These are phyloP conservation scores for Chloranthus sessilifolius DNA, from an alignment of 164 flowering plant species.

Conservation along the genomic window DNA sequence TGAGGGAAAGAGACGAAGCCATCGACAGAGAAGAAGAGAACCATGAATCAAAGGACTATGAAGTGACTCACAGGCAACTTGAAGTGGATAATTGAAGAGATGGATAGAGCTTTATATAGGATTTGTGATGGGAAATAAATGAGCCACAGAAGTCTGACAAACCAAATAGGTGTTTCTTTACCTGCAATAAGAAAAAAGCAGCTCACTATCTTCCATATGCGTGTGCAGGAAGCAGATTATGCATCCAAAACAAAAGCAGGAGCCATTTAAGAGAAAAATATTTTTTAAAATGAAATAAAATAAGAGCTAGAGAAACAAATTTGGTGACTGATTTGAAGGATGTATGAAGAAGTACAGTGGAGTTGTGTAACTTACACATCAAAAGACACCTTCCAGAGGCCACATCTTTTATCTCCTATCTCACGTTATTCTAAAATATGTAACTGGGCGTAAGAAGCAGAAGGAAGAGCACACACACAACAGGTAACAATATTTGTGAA, in stretches of 20 bases:
- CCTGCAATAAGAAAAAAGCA: neutral
- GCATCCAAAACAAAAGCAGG: too few relatives aligned
- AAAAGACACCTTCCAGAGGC: neutral
- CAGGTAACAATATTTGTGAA: too few relatives aligned
- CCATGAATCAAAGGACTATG: neutral
- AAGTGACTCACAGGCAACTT: neutral
- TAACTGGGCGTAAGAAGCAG: too few relatives aligned
- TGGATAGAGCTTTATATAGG: too few relatives aligned
- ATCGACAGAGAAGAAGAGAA: neutral
- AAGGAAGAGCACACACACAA: neutral
- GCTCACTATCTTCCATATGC: neutral
- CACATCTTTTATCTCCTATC: conserved; percentile 2
- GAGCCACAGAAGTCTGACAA: too few relatives aligned
- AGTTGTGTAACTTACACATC: neutral
- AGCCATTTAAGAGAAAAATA: neutral
- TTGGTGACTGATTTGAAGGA: conserved; percentile 1
- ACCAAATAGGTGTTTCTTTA: too few relatives aligned
- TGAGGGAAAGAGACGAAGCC: neutral
- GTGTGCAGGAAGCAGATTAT: too few relatives aligned
- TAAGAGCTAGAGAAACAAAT: neutral
- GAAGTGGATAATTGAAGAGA: neutral
- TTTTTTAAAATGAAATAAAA: neutral
- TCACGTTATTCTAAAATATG: neutral
- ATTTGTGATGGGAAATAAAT: too few relatives aligned
- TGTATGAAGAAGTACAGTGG: neutral